Conservation (phyloP, 306 rosid species). For the apple (Malus domestica) region ASM211411v1 NC_041791.1:23488501-23489000, state of each 20-base stretch:
- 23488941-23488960: conserved; percentile 53
- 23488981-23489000: not conserved
- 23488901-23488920: conserved; percentile 49
- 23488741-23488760: not conserved
- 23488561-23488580: not conserved
- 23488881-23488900: conserved; percentile 53
- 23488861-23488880: conserved; percentile 76
- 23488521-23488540: not conserved
- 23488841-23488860: conserved; percentile 75
- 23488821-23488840: conserved; percentile 74
- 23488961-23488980: conserved; percentile 45
- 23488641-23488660: not conserved
- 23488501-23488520: not conserved
- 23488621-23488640: not conserved
- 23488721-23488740: not conserved
- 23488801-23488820: conserved; percentile 49
- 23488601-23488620: not conserved
- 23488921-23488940: conserved; percentile 39
- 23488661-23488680: not conserved
- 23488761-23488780: conserved; percentile 17
- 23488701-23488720: not conserved
- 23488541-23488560: not conserved
- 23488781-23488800: conserved; percentile 54
- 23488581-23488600: not conserved
- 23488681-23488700: not conserved